These are phyloP conservation scores for Saksenaea oblongispora DNA, from an alignment of 371 early-diverging fungal genomes.

Conservation along the genomic window DNA sequence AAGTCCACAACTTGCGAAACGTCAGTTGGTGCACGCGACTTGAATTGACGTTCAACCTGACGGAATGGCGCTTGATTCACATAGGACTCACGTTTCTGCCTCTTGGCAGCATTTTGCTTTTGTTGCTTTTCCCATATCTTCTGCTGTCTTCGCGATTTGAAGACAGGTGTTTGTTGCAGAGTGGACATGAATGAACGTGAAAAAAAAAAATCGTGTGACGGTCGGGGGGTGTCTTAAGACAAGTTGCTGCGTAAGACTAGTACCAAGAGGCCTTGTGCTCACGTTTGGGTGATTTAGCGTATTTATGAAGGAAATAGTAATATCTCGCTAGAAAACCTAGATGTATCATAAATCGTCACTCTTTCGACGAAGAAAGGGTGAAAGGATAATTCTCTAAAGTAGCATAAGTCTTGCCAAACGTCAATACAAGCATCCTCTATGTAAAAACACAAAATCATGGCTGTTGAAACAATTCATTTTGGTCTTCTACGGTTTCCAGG, in stretches of 20 bases:
- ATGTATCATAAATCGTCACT: too few relatives aligned
- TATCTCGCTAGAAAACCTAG: too few relatives aligned
- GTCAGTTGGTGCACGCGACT: conserved; percentile 61
- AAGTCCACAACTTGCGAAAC: conserved; percentile 62
- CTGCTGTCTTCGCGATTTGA: conserved; percentile 44
- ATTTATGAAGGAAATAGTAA: too few relatives aligned
- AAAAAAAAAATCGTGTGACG: neutral
- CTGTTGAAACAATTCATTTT: too few relatives aligned
- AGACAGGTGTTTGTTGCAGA: conserved; percentile 6
- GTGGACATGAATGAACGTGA: neutral
- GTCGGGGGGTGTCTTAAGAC: neutral
- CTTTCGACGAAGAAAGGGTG: too few relatives aligned
- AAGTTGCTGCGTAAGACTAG: neutral
- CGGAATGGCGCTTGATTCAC: conserved; percentile 79
- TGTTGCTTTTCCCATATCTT: conserved; percentile 39
- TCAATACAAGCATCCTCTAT: too few relatives aligned
- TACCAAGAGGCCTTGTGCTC: too few relatives aligned
- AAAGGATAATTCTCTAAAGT: too few relatives aligned
- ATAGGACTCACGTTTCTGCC: conserved; percentile 28
- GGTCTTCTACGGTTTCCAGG: too few relatives aligned
- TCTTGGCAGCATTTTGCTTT: conserved; percentile 24
- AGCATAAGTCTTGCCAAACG: too few relatives aligned
- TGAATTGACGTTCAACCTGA: conserved; percentile 71
- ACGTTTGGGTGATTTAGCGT: too few relatives aligned
- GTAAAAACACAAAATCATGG: too few relatives aligned